These are phyloP conservation scores for Aureobasidium zeae DNA, from an alignment of 2,329 filamentous ascomycete species.

Conservation along the genomic window DNA sequence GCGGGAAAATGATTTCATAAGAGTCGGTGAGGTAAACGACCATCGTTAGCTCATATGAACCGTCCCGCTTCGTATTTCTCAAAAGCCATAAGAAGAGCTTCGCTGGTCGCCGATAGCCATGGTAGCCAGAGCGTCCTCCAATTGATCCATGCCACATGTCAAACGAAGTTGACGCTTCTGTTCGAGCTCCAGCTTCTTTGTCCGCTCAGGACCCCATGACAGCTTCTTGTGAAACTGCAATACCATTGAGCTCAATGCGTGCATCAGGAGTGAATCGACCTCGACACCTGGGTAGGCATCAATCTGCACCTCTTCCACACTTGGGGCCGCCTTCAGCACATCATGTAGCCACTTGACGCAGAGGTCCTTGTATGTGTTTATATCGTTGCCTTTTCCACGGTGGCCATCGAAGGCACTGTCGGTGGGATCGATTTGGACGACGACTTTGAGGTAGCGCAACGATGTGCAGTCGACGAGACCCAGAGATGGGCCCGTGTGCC, in stretches of 20 bases:
- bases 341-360: conserved; percentile 47
- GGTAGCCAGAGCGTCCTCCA: conserved; percentile 18
- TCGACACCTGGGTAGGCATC: conserved; percentile 60
- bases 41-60: neutral
- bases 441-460: conserved; percentile 50
- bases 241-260: conserved; percentile 47
- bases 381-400: conserved; percentile 41
- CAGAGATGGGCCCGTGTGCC: conserved; percentile 57
- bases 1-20: no score
- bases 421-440: conserved; percentile 63
- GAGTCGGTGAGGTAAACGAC: no score
- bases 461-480: conserved; percentile 54
- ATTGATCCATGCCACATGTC: conserved; percentile 9
- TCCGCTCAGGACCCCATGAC: conserved; percentile 58
- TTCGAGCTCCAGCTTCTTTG: conserved; percentile 51
- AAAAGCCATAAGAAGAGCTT: neutral
- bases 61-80: no score
- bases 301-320: conserved; percentile 53
- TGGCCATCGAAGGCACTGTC: conserved; percentile 58
- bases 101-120: conserved; percentile 13
- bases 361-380: conserved; percentile 63
- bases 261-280: conserved; percentile 56
- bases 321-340: conserved; percentile 50
- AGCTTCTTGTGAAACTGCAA: conserved; percentile 43
- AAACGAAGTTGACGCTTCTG: conserved; percentile 2